phyloP scores from a whole-genome alignment of 345 rosid genomes.

The Cardamine resedifolia region DNA sequence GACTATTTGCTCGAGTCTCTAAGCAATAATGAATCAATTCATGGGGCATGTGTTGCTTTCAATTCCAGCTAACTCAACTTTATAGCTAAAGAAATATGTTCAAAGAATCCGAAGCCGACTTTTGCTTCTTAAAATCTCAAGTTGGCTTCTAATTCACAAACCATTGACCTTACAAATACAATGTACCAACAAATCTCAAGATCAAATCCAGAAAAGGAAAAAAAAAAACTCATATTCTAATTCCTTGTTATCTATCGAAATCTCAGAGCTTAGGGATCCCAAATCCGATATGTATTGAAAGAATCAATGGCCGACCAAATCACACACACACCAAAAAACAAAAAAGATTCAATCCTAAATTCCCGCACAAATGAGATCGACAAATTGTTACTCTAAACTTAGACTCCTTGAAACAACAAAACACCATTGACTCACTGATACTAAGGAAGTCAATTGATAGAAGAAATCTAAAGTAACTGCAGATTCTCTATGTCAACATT shows the following conservation, averaged over 20 bases:
- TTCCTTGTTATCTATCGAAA: neutral
- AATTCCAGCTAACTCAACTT: constrained; percentile 9
- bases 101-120: neutral
- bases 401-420: neutral
- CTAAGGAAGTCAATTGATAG: constrained; percentile 1
- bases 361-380: neutral
- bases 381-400: neutral
- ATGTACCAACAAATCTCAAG: constrained; percentile 2
- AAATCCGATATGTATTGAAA: constrained; percentile 1
- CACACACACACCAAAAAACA: neutral
- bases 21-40: neutral
- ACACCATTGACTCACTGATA: neutral
- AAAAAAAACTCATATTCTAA: neutral
- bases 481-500: constrained; percentile 9
- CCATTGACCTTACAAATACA: constrained; percentile 18
- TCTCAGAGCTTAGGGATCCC: constrained; percentile 27
- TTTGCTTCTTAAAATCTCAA: neutral
- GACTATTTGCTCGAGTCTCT: neutral
- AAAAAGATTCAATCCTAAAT: neutral
- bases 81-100: constrained; percentile 10
- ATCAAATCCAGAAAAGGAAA: neutral
- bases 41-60: constrained; percentile 11
- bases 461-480: neutral
- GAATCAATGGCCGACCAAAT: constrained; percentile 2
- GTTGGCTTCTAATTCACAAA: constrained; percentile 17